Conservation (phyloP, 768 basidiomycete species). For the Kwoniella sp. region DNA sequence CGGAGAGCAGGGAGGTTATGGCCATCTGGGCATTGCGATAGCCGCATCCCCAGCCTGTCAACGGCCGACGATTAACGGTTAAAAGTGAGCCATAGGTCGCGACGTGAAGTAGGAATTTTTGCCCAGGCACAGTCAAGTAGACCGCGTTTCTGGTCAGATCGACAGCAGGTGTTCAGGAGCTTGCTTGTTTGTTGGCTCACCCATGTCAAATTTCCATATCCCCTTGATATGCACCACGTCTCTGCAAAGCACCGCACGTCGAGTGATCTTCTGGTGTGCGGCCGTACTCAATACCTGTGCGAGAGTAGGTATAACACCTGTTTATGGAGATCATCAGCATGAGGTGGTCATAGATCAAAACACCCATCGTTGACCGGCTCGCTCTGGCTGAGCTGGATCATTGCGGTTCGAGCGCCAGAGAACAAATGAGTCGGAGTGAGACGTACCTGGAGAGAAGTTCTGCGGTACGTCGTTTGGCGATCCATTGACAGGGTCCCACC, state of each 20-base stretch:
- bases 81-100: background rate
- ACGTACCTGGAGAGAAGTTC: slow-evolving; percentile 51
- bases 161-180: no score
- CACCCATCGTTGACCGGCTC: no score
- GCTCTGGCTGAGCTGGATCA: no score
- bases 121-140: no score
- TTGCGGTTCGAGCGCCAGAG: no score
- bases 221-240: slow-evolving; percentile 46
- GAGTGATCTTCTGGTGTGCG: slow-evolving; percentile 31
- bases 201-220: slow-evolving; percentile 44
- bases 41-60: slow-evolving; percentile 51
- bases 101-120: background rate
- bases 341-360: no score
- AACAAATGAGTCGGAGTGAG: no score
- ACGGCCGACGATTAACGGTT: background rate
- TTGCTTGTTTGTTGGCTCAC: no score
- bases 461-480: slow-evolving; percentile 28
- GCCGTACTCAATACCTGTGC: slow-evolving; percentile 21
- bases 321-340: background rate
- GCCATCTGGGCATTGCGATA: slow-evolving; percentile 59
- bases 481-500: slow-evolving; percentile 47
- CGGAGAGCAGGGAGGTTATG: slow-evolving; percentile 37
- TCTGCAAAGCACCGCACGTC: slow-evolving; percentile 43
- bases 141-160: no score
- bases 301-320: slow-evolving; percentile 45